Percentiles rank a stretch among this genome's conserved stretches.
Conservation (phyloP, 2,329 filamentous ascomycete genomes). For the Fusarium sp. region DNA sequence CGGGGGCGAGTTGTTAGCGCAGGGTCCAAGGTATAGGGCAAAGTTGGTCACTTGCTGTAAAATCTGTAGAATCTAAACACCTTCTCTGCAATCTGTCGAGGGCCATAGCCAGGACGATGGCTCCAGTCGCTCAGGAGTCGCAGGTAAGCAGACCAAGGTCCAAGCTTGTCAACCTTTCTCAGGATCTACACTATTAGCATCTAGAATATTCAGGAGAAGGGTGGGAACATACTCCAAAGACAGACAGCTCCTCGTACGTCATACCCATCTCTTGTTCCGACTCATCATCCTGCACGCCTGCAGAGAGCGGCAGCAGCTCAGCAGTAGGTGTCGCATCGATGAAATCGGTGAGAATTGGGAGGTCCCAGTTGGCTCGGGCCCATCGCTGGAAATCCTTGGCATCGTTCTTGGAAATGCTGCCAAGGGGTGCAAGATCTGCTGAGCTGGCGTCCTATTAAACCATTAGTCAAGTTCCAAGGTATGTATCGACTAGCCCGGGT, state of each 20-base stretch:
- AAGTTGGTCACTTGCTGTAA: too few species aligned
- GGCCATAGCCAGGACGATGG: constrained; percentile 44
- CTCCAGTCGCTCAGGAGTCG: constrained; percentile 54
- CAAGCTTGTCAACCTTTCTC: constrained; percentile 52
- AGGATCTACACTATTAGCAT: neutral
- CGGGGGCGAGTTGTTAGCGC: too few species aligned
- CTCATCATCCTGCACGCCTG: constrained; percentile 54
- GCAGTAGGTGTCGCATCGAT: constrained; percentile 68
- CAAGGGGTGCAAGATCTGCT: constrained; percentile 67
- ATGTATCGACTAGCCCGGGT: neutral
- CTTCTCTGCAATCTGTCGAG: constrained; percentile 56
- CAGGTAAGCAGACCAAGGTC: constrained; percentile 55
- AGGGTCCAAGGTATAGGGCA: too few species aligned
- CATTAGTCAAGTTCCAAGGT: neutral
- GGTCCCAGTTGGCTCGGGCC: constrained; percentile 64
- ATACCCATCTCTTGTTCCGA: constrained; percentile 53
- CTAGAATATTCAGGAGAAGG: neutral
- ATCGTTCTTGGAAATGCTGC: constrained; percentile 69
- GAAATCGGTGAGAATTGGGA: constrained; percentile 74
- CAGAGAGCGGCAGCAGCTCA: constrained; percentile 59
- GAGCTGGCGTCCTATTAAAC: constrained; percentile 39
- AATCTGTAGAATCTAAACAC: constrained; percentile 55
- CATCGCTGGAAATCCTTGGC: constrained; percentile 73
- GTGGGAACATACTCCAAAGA: constrained; percentile 46
- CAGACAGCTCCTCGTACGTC: constrained; percentile 55